phyloP scores from a whole-genome alignment of 1,139 yeast genomes.

The Sugiyamaella japonica region DNA sequence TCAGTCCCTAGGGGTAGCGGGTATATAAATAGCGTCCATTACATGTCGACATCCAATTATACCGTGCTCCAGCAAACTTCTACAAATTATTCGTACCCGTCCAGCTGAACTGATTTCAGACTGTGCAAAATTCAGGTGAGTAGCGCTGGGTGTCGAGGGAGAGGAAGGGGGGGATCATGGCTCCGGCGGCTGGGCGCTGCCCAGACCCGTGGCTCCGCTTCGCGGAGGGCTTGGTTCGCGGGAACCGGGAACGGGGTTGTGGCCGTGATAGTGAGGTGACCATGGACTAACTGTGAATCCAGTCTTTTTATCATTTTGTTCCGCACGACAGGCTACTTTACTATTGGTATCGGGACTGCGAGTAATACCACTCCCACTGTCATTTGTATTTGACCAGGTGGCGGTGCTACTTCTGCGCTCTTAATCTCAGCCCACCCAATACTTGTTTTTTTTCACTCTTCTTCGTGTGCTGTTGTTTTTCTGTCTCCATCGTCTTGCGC shows the following conservation, averaged over 20 bases:
- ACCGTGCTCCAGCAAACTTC: not conserved
- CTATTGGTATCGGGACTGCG: too few relatives aligned
- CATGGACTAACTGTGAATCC: not conserved
- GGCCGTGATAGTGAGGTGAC: not conserved
- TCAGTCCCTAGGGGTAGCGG: not conserved
- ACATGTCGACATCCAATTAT: not conserved
- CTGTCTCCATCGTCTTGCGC: not conserved
- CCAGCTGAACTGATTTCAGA: not conserved
- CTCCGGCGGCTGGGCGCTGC: slow-evolving; percentile 3
- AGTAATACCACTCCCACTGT: too few relatives aligned
- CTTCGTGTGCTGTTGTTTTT: too few relatives aligned
- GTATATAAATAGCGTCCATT: not conserved
- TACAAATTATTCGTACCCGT: not conserved
- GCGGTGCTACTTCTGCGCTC: too few relatives aligned
- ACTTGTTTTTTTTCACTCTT: too few relatives aligned
- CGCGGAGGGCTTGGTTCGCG: not conserved
- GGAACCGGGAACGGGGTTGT: not conserved
- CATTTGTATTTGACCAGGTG: too few relatives aligned
- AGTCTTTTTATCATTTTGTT: not conserved
- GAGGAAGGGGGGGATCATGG: not conserved
- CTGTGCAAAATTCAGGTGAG: not conserved
- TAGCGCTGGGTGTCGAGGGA: too few relatives aligned
- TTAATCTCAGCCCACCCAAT: too few relatives aligned
- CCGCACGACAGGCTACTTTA: not conserved
- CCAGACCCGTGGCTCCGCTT: slow-evolving; percentile 1